Evolutionary conservation across 768 basidiomycete species (phyloP), one percentile per base, ranked within the genome.

Genomic region (Phanerochaete sordida): DNA sequence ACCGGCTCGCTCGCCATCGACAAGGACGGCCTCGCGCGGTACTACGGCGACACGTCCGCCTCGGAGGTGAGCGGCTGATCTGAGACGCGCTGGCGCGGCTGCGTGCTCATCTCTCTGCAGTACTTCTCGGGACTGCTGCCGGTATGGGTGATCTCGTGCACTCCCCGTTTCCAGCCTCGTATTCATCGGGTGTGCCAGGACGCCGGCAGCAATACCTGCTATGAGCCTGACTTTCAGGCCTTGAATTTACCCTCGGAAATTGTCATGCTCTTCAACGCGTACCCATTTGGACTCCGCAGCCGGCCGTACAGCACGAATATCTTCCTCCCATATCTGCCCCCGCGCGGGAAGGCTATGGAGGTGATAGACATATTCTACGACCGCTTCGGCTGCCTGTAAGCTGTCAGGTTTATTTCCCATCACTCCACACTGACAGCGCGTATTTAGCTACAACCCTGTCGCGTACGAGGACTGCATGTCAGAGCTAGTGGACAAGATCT

Each of bases 1-100:
- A 69, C 83, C 44, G 82, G 83, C 24, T 79, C 81, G 7, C 74
- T 84, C 12, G 74, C 81, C 0, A 77, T 84, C 35, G 79, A 79
- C 39, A 52, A 71, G 6, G 75, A 82, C 54, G 83, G 81, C n/a
- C 77, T 79, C 52, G 70, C 77, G 1, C 76, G 73, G 58, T 83
- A 83, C 67, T 78, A 80, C 62, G 82, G 82, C 13, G 79, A 76
- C 60, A 77, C 78, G 4, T 76, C 81, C 24, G 73, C 77, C 19
- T 78, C 81, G 24, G 82, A 83, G 75, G 83, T 81, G 62, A 54
- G 71, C 31, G 35, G 13, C 54, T 44, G 11, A 21, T 15, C 5
- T 28, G 51, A 8, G 39, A 60, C 45, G 45, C 48, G 15, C 28
- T 56, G 21, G 46, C 24, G 9, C 51, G 52, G 44, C 24, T 44